phyloP scores from a whole-genome alignment of 2,329 filamentous ascomycete genomes.

The Dactylellina parvicollis region DNA sequence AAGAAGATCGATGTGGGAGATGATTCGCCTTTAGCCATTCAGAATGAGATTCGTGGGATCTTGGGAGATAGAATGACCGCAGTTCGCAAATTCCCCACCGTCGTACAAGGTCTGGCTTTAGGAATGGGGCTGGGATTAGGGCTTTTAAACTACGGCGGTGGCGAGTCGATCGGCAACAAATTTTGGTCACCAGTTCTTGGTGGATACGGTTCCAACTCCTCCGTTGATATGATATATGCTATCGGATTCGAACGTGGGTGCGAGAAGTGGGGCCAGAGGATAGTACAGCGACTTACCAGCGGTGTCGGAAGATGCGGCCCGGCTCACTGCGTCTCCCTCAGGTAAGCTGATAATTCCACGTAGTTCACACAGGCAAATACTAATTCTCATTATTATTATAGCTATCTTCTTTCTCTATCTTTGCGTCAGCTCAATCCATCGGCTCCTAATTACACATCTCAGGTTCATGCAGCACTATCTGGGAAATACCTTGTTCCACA shows the following conservation, averaged over 20 bases:
- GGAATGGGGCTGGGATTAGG: constrained; percentile 48
- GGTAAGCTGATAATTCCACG: constrained; percentile 5
- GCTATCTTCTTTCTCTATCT: constrained; percentile 45
- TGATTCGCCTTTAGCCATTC: constrained; percentile 37
- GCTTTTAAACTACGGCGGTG: constrained; percentile 45
- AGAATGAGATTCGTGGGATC: constrained; percentile 50
- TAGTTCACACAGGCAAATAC: neutral
- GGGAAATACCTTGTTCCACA: constrained; percentile 52
- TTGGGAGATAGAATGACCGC: constrained; percentile 52
- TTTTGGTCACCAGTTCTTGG: constrained; percentile 52
- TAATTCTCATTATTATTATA: constrained; percentile 1
- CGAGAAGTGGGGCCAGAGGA: constrained; percentile 49
- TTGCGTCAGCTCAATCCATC: constrained; percentile 43
- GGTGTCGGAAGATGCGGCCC: constrained; percentile 46
- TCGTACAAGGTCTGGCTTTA: constrained; percentile 47
- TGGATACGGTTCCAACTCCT: constrained; percentile 23
- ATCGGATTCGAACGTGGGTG: constrained; percentile 50
- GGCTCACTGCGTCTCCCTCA: constrained; percentile 48
- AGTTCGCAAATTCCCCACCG: constrained; percentile 49
- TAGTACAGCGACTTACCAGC: constrained; percentile 40
- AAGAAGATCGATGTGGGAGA: constrained; percentile 52
- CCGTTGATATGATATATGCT: constrained; percentile 50
- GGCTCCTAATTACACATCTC: constrained; percentile 49
- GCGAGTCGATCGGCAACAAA: constrained; percentile 42
- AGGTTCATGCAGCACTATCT: constrained; percentile 51